Base-by-base conservation (phyloP, 192 early-diverging fungal species). In the Backusella macrospora region DNA sequence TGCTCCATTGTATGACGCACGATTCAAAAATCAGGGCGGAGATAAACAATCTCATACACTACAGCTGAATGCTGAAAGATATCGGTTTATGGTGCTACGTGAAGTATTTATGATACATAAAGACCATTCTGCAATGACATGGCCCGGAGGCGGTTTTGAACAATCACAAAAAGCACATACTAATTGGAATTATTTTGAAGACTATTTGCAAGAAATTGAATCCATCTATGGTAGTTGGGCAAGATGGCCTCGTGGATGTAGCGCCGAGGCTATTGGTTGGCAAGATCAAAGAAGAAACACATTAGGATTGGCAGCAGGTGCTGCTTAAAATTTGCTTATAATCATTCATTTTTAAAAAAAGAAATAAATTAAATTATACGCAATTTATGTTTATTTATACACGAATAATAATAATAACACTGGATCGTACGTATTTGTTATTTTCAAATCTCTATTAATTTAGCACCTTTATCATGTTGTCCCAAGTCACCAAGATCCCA, bases 41-140 rank as follows among this genome's bases (percentile, higher is more conserved):
- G 86, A 87, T 62, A 87, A 87, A 68, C 84, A 87, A 66, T 82
- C 81, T 2, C 86, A 87, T 74, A 78, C 86, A 4, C 68, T 87
- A 4, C 64, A 81, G 23, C 73, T 87, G 63, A 86, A 85, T 77
- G 82, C 84, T 8, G 71, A 84, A 52, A 76, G 76, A 9, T 87
- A 77, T 66, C 70, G 74, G 26, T 87, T 84, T 62, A 52, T 81
- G 37, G 84, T 86, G 2, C 44, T 82, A 16, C 66, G 80, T 12
- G 78, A 83, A 8, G 78, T 74, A 40, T 87, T 87, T 62, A 84
- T 87, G 72, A 72, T 80, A 29, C 86, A 87, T 62, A 81, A 80
- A 67, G 84, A 87, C 46, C 86, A 87, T 65, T 47, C 78, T 5
- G 73, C 76, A 37, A 67, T 87, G 70, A 71, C 76, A 4, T 87